Base-by-base conservation (phyloP, 495 filamentous ascomycete species). In the Aspergillus mulundensis region DNA sequence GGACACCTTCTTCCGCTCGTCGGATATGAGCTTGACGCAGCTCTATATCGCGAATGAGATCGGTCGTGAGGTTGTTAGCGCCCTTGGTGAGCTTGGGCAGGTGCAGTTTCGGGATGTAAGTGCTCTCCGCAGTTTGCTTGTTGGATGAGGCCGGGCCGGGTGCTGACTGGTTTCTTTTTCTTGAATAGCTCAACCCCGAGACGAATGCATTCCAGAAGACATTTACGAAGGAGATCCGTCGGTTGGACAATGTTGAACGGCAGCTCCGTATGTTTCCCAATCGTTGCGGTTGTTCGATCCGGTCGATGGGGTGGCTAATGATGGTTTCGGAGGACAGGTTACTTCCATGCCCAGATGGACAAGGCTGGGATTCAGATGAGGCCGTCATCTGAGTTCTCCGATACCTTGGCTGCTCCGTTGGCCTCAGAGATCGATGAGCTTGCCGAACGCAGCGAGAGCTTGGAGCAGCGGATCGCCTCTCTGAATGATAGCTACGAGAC, bases 21-120 rank as follows among this genome's bases (percentile, higher is more conserved):
- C 91, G 88, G 92, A 97, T 75, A 99, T 99, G 94, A 95, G 91
- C 82, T 86, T 99, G 84, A 95, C 95, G 69, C 94, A 97, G 83
- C 87, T 99, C 63, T 99, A 97, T 76, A 91, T 97, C 65, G 89
- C 94, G 60, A 97, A 96, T 64, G 94, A 99, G 78, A 97, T 97
- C 58, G 92, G 95, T 61, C 84, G 94, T 70, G 94, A 99, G 78
- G 92, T 96, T 61, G 90, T 97, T 54, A 96, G 90, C 68, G 94
- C 94, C 49, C 78, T 99, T 59, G 94, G 94, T 62, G 94, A 97
- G 78, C 81, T 99, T 63, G 94, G 94, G 53, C 81, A 92, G 67
- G 88, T 97, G 62, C 91, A 97, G 74, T 97, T 97, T 70, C 84
- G 94, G 71, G 94, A 99, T 84, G 94, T 98, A 78, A 61, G 90